Percentiles rank a stretch among this genome's conserved stretches.
These are phyloP conservation scores for Lipomyces japonicus DNA, from an alignment of 805 yeast genomes.

Conservation along the genomic window DNA sequence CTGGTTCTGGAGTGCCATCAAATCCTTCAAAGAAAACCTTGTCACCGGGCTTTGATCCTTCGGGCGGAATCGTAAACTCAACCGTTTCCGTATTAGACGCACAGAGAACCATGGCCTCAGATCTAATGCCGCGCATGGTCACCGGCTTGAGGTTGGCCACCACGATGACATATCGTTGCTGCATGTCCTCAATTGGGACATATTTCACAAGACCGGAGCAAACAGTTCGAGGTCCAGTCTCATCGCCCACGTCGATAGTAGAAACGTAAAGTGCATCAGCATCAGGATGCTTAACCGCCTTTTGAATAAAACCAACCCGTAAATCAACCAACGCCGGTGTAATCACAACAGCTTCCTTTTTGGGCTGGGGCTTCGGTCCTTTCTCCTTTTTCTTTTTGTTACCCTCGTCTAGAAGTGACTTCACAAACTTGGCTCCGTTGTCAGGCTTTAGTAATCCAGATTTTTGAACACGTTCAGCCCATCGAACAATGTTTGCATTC, in stretches of 20 bases:
- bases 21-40: constrained; percentile 91
- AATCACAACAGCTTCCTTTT: constrained; percentile 52
- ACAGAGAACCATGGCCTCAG: constrained; percentile 95
- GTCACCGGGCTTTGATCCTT: constrained; percentile 90
- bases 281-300: constrained; percentile 95
- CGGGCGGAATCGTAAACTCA: constrained; percentile 94
- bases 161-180: constrained; percentile 77
- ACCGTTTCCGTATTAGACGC: constrained; percentile 62
- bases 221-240: constrained; percentile 95
- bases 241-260: constrained; percentile 94
- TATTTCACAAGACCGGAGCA: constrained; percentile 94
- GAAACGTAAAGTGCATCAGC: constrained; percentile 96
- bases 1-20: constrained; percentile 84
- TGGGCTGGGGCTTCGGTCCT: constrained; percentile 47
- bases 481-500: constrained; percentile 82
- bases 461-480: constrained; percentile 86
- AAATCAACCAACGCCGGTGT: constrained; percentile 84
- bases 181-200: constrained; percentile 90
- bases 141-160: constrained; percentile 98
- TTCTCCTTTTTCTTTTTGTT: constrained; percentile 50
- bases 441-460: constrained; percentile 45
- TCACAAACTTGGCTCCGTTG: constrained; percentile 40
- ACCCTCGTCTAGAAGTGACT: constrained; percentile 36
- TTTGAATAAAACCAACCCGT: constrained; percentile 94
- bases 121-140: constrained; percentile 94